These are phyloP conservation scores for Myxozyma neotropica DNA, from an alignment of 805 yeast species.

Conservation along the genomic window DNA sequence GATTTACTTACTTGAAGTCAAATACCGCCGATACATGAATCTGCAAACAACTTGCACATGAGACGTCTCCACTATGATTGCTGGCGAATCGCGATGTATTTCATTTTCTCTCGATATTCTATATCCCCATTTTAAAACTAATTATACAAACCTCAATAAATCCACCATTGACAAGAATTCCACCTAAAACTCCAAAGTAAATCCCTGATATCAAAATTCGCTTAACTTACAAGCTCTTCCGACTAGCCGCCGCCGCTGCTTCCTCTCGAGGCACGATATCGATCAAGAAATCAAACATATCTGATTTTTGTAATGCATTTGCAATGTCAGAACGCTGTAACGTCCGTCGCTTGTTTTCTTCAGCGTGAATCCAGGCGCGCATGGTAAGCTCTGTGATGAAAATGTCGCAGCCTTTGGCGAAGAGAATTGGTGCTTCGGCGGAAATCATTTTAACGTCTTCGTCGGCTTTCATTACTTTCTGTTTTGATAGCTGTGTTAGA, in stretches of 20 bases:
- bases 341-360: conserved; percentile 92
- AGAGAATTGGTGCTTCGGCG: conserved; percentile 96
- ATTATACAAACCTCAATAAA: too few species aligned
- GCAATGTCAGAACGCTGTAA: conserved; percentile 93
- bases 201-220: not conserved
- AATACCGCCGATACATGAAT: too few species aligned
- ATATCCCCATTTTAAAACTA: too few species aligned
- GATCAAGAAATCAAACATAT: conserved; percentile 95
- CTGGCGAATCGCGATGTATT: too few species aligned
- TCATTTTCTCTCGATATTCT: too few species aligned
- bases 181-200: not conserved
- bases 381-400: conserved; percentile 95
- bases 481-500: not conserved
- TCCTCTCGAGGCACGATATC: conserved; percentile 95
- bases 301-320: conserved; percentile 89
- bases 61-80: too few species aligned
- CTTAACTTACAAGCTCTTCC: conserved; percentile 16
- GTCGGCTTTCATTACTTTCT: conserved; percentile 37
- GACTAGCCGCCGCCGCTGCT: conserved; percentile 40
- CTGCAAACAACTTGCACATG: too few species aligned
- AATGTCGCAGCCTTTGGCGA: conserved; percentile 97
- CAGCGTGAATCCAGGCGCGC: conserved; percentile 99
- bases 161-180: not conserved
- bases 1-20: too few species aligned
- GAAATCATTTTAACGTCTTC: conserved; percentile 91